Evolutionary conservation across 2,329 filamentous ascomycete species (phyloP).

Genomic region (Aspergillus fumigatus): DNA sequence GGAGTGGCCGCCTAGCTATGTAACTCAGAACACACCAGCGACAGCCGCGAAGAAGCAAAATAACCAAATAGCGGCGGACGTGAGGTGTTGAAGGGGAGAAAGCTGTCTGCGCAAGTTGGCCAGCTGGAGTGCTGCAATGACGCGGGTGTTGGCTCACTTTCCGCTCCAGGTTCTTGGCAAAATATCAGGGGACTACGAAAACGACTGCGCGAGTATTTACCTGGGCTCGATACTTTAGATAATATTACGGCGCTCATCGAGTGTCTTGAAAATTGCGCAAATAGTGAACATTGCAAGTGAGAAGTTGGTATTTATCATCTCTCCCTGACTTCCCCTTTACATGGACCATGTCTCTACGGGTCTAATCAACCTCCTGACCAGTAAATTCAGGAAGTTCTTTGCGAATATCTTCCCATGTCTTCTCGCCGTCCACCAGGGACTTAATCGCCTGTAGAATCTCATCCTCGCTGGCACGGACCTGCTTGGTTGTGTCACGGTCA

Average conservation of each 20-base stretch:
- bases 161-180: conserved; percentile 28
- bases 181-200: not conserved
- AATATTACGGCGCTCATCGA: not conserved
- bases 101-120: not conserved
- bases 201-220: not conserved
- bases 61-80: not conserved
- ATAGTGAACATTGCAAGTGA: not conserved
- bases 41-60: conserved; percentile 7
- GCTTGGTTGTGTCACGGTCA: conserved; percentile 84
- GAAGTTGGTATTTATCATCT: not conserved
- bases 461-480: conserved; percentile 78
- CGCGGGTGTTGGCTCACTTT: conserved; percentile 2
- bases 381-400: conserved; percentile 79
- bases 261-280: not conserved
- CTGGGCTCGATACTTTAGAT: not conserved
- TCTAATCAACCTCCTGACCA: conserved; percentile 59
- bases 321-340: not conserved
- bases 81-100: not conserved
- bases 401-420: conserved; percentile 67
- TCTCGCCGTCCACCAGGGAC: conserved; percentile 57
- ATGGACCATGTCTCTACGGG: not conserved
- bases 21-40: not conserved
- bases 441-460: conserved; percentile 73
- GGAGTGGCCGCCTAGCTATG: conserved; percentile 1
- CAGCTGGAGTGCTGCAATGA: not conserved